A percentile compares a stretch with the other conserved stretches of the same genome.
Evolutionary conservation across 306 rosid genomes (phyloP).

Genomic region (Leucaena leucocephala): DNA sequence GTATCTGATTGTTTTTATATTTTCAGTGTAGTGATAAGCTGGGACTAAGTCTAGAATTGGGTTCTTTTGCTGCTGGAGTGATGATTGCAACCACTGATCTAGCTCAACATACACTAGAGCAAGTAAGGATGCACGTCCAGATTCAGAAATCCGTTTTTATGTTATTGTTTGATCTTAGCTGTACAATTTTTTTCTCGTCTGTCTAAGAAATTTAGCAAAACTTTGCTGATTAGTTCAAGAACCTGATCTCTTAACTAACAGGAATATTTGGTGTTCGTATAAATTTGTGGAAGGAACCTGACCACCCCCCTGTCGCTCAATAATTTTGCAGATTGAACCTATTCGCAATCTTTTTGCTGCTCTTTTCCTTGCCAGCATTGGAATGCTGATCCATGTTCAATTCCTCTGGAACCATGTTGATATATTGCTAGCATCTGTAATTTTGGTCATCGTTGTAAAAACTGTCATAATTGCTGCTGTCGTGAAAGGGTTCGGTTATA

Average conservation of each 20-base stretch:
- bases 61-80: slow-evolving; percentile 99
- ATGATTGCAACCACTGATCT: slow-evolving; percentile 98
- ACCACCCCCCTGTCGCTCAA: slow-evolving; percentile 22
- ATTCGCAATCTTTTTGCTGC: slow-evolving; percentile 94
- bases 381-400: slow-evolving; percentile 96
- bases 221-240: slow-evolving; percentile 53
- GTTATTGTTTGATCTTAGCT: not conserved
- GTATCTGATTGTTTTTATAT: slow-evolving; percentile 37
- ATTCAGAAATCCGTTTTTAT: not conserved
- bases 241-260: not conserved
- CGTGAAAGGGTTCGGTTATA: slow-evolving; percentile 96
- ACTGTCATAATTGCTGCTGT: slow-evolving; percentile 74
- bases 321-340: slow-evolving; percentile 82
- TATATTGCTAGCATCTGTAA: slow-evolving; percentile 88
- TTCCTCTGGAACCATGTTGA: slow-evolving; percentile 98
- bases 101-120: slow-evolving; percentile 95
- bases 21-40: slow-evolving; percentile 98
- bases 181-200: not conserved
- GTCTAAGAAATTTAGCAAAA: not conserved
- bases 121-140: slow-evolving; percentile 52
- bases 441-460: slow-evolving; percentile 82
- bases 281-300: slow-evolving; percentile 4
- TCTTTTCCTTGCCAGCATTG: slow-evolving; percentile 95
- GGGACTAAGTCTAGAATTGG: slow-evolving; percentile 93
- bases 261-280: not conserved